Evolutionary conservation across 2,329 filamentous ascomycete genomes (phyloP), one percentile per base, ranked within the genome.

Genomic region (Monosporascus ibericus): DNA sequence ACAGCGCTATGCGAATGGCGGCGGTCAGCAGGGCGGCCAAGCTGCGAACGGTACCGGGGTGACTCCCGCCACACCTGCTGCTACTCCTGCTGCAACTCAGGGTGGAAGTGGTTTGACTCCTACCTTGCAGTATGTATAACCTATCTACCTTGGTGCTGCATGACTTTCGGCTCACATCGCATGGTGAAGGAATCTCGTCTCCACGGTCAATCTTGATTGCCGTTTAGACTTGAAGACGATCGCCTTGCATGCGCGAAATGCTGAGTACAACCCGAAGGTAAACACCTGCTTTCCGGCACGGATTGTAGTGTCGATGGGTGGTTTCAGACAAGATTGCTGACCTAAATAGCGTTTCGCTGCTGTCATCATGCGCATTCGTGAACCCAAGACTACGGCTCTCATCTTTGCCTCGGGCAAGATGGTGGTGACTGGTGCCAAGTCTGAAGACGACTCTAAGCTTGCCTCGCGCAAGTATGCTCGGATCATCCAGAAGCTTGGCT

Each of bases 381-480:
- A 99, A 67, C 94, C 94, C 55, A 99, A 99, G 80, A 99, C 94
- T 5, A 99, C 94, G 2, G 94, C 94, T 6, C 76, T 99, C 52
- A 97, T 99, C 78, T 99, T 99, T 66, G 94, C 94, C 54, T 95
- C 88, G 1, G 94, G 94, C 74, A 99, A 99, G 83, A 97, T 99
- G 94, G 94, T 97, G 47, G 94, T 97, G 17, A 97, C 94, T 51
- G 92, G 92, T 76, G 92, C 92, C 58, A 97, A 97, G 75, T 95
- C 90, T 1, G 94, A 97, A 70, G 94, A 97, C 71, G 94, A 97
- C 70, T 95, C 90, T 55, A 96, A 96, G 77, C 85, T 99, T 66
- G 94, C 94, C 8, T 94, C 88, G 55, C 86, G 92, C 75, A 99
- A 99, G 75, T 97, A 97, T 69, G 94, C 94, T 50, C 92, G 94